phyloP scores from a whole-genome alignment of 2,329 filamentous ascomycete species.

The Phialophora chinensis region DNA sequence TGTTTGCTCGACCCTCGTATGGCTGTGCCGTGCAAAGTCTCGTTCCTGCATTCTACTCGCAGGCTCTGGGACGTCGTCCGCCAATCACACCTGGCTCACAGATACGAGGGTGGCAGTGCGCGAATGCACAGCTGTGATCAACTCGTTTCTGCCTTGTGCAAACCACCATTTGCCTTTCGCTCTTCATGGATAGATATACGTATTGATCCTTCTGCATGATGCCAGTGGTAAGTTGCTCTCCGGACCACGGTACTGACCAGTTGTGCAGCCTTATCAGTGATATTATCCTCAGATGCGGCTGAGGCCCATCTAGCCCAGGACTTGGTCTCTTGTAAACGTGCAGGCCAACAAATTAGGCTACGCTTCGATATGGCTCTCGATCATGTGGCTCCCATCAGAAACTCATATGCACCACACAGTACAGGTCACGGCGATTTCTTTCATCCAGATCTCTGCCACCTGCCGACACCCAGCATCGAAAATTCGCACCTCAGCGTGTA shows the following conservation, averaged over 20 bases:
- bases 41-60: neutral
- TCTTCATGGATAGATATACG: neutral
- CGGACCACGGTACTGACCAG: neutral
- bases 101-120: slow-evolving; percentile 1
- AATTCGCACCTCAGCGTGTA: neutral
- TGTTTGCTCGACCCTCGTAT: neutral
- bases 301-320: neutral
- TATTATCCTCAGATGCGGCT: neutral
- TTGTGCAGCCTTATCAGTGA: neutral
- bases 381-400: neutral
- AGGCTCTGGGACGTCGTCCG: neutral
- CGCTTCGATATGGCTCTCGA: neutral
- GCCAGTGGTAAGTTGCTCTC: neutral
- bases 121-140: slow-evolving; percentile 11
- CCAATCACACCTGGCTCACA: neutral
- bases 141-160: neutral
- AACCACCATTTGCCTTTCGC: neutral
- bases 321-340: neutral
- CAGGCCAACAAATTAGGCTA: neutral
- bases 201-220: neutral
- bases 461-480: neutral
- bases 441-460: neutral
- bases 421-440: neutral
- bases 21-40: no score
- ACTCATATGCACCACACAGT: neutral